Percentiles rank a stretch among this genome's conserved stretches.
phyloP scores from a whole-genome alignment of 2,329 filamentous ascomycete genomes.

The Fusarium sp. region DNA sequence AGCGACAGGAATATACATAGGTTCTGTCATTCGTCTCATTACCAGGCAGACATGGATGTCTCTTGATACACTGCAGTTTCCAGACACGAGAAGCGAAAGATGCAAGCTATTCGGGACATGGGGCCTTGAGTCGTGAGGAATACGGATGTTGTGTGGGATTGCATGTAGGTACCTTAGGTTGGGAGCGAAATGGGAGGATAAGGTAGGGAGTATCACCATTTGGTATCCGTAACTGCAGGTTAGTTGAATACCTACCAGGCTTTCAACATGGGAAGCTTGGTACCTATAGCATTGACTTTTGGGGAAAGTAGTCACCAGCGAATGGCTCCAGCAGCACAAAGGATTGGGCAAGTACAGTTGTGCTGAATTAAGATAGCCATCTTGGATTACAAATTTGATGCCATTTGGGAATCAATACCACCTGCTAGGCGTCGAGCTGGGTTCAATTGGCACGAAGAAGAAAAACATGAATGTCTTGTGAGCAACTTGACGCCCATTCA shows the following conservation, averaged over 20 bases:
- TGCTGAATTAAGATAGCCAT: not conserved
- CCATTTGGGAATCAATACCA: slow-evolving; percentile 1
- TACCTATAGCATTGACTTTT: not conserved
- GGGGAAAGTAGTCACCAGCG: not conserved
- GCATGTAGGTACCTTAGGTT: slow-evolving; percentile 12
- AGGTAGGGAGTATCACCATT: not conserved
- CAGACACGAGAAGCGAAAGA: slow-evolving; percentile 19
- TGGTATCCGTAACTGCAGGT: not conserved
- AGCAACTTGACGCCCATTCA: slow-evolving; percentile 33
- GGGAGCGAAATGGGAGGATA: not conserved
- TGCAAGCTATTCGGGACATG: slow-evolving; percentile 20
- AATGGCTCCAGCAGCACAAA: not conserved
- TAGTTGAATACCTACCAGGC: not conserved
- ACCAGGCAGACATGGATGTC: slow-evolving; percentile 25
- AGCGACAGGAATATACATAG: slow-evolving; percentile 11
- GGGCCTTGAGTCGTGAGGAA: slow-evolving; percentile 23
- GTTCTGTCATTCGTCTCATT: slow-evolving; percentile 29
- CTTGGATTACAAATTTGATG: not conserved
- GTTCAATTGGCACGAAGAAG: slow-evolving; percentile 16
- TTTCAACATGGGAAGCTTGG: not conserved
- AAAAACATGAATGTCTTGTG: slow-evolving; percentile 33
- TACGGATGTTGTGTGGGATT: slow-evolving; percentile 22
- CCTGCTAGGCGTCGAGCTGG: not conserved
- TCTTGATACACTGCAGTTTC: slow-evolving; percentile 15
- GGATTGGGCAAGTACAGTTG: not conserved